These are phyloP conservation scores for Imleria badia DNA, from an alignment of 768 basidiomycete genomes.

Conservation along the genomic window DNA sequence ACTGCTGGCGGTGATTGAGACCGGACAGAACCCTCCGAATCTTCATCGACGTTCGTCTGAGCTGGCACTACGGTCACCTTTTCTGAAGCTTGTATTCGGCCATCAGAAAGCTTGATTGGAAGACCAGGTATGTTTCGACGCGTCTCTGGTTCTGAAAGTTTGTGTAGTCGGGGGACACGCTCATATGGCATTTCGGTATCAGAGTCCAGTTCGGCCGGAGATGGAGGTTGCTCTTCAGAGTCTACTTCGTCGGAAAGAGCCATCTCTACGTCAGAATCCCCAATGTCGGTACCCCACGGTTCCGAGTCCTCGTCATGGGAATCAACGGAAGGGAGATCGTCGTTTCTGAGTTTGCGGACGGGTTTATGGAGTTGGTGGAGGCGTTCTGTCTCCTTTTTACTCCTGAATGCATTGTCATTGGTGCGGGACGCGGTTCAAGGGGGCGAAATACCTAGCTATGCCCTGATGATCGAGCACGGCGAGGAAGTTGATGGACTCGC, in stretches of 20 bases:
- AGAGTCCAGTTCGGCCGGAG: slow-evolving; percentile 33
- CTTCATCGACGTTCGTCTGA: slow-evolving; percentile 28
- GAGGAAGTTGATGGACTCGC: slow-evolving; percentile 65
- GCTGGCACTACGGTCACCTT: slow-evolving; percentile 23
- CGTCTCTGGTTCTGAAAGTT: slow-evolving; percentile 44
- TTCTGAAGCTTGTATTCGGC: slow-evolving; percentile 65
- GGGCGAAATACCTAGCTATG: slow-evolving; percentile 66
- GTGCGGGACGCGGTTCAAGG: background rate
- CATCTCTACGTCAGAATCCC: slow-evolving; percentile 30
- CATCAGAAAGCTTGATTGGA: slow-evolving; percentile 85
- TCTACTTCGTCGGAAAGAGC: slow-evolving; percentile 5
- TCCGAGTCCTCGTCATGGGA: slow-evolving; percentile 63
- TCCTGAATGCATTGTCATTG: slow-evolving; percentile 46
- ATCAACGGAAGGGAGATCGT: slow-evolving; percentile 68
- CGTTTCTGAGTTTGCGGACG: slow-evolving; percentile 40
- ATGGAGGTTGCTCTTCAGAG: slow-evolving; percentile 8
- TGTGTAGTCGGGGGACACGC: slow-evolving; percentile 52
- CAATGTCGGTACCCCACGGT: slow-evolving; percentile 47
- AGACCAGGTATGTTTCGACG: slow-evolving; percentile 58
- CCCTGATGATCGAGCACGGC: slow-evolving; percentile 69
- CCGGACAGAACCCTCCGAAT: slow-evolving; percentile 37
- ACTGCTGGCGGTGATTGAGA: slow-evolving; percentile 28
- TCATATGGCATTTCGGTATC: slow-evolving; percentile 81
- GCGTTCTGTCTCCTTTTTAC: slow-evolving; percentile 78
- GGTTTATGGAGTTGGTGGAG: slow-evolving; percentile 69